Conservation (phyloP, 1,284 basidiomycete species). For the Melampsora americana region DNA sequence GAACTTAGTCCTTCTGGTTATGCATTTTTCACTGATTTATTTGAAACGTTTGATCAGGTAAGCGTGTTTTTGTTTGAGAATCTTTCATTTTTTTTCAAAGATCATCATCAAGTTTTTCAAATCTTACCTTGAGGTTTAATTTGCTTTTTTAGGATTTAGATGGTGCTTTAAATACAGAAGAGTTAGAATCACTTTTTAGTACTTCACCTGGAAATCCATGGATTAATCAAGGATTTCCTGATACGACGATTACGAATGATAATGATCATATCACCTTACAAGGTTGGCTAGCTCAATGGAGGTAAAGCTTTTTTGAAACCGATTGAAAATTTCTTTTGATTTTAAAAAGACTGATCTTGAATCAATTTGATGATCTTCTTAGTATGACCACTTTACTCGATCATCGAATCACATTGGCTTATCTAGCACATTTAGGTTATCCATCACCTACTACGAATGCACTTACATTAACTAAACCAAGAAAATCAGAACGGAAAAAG, state of each 20-base stretch:
- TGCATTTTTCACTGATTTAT: slow-evolving; percentile 95
- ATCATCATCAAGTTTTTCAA: too few relatives aligned
- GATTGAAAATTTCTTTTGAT: not conserved
- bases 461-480: slow-evolving; percentile 61
- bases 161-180: slow-evolving; percentile 79
- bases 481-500: slow-evolving; percentile 73
- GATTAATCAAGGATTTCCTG: slow-evolving; percentile 77
- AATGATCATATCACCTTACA: slow-evolving; percentile 86
- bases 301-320: slow-evolving; percentile 61
- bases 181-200: slow-evolving; percentile 82
- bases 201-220: slow-evolving; percentile 95
- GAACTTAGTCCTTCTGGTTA: slow-evolving; percentile 90
- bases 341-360: not conserved
- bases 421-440: slow-evolving; percentile 92
- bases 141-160: slow-evolving; percentile 77
- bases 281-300: slow-evolving; percentile 98
- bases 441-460: slow-evolving; percentile 58
- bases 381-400: slow-evolving; percentile 97
- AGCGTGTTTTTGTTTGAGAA: too few relatives aligned
- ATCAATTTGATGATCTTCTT: slow-evolving; percentile 25
- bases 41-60: slow-evolving; percentile 92
- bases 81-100: too few relatives aligned
- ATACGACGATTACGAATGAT: slow-evolving; percentile 85
- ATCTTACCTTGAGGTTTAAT: too few relatives aligned
- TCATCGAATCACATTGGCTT: slow-evolving; percentile 83